Conservation (phyloP, 192 early-diverging fungal genomes). For the Rhizophagus sp. region DNA sequence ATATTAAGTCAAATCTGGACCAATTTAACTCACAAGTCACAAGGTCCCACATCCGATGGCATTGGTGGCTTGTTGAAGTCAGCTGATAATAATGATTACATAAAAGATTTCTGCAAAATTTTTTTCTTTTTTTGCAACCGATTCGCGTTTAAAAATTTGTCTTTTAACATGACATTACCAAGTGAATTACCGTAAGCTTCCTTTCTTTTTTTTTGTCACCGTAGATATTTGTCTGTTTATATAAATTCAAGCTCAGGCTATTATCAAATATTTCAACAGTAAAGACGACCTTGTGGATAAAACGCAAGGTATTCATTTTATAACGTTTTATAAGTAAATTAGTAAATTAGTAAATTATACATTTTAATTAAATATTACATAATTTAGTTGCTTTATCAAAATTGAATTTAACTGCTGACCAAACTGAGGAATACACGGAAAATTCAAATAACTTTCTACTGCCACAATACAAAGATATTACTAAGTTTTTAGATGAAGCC, state of each 20-base stretch:
- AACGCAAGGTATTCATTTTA: background rate
- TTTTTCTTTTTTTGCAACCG: no score
- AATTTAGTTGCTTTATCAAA: background rate
- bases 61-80: no score
- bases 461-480: constrained; percentile 50
- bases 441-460: background rate
- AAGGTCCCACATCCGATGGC: no score
- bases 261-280: background rate
- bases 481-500: constrained; percentile 41
- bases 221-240: background rate
- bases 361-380: background rate
- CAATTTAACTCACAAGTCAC: no score
- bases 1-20: no score
- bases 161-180: background rate
- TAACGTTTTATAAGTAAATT: background rate
- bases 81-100: no score
- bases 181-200: background rate
- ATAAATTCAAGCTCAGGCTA: background rate
- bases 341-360: no score
- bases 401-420: background rate
- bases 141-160: no score
- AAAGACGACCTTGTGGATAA: background rate
- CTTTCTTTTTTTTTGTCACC: background rate
- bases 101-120: no score
- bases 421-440: background rate